Conservation (phyloP, 257 asterid genomes). For the Solanum medicagineum region DNA sequence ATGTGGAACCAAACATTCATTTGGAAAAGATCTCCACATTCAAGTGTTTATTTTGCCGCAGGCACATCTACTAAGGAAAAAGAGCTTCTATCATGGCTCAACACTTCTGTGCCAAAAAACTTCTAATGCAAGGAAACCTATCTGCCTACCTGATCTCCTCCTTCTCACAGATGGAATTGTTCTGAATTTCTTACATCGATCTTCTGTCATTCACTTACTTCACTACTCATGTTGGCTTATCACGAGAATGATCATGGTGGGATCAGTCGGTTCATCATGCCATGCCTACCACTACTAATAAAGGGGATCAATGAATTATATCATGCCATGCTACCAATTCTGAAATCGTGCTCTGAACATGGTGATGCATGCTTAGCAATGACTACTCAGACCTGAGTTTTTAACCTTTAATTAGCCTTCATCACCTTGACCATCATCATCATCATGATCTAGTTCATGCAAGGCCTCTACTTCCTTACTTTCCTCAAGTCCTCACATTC, state of each 20-base stretch:
- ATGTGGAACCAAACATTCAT: constrained; percentile 1
- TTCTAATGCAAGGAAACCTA: constrained; percentile 61
- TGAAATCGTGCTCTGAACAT: constrained; percentile 59
- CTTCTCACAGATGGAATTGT: constrained; percentile 44
- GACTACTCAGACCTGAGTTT: constrained; percentile 45
- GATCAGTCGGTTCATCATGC: constrained; percentile 55
- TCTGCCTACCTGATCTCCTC: constrained; percentile 54
- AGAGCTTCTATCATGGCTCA: constrained; percentile 64
- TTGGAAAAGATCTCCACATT: constrained; percentile 25
- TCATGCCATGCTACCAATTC: constrained; percentile 72
- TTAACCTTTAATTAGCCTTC: constrained; percentile 42
- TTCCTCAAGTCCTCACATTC: constrained; percentile 68
- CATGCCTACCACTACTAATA: constrained; percentile 48
- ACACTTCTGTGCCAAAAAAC: constrained; percentile 35
- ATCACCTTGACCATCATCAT: constrained; percentile 6
- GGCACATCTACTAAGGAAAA: constrained; percentile 58
- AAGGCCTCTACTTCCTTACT: constrained; percentile 74
- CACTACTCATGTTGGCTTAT: constrained; percentile 51
- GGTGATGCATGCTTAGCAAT: constrained; percentile 85
- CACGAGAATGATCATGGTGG: constrained; percentile 51
- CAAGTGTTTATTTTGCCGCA: constrained; percentile 88
- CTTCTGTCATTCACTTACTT: constrained; percentile 32
- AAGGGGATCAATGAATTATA: constrained; percentile 61
- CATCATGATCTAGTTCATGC: constrained; percentile 53
- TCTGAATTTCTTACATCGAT: constrained; percentile 48